Evolutionary conservation across 768 basidiomycete species (phyloP).

Genomic region (Termitomyces sp.): DNA sequence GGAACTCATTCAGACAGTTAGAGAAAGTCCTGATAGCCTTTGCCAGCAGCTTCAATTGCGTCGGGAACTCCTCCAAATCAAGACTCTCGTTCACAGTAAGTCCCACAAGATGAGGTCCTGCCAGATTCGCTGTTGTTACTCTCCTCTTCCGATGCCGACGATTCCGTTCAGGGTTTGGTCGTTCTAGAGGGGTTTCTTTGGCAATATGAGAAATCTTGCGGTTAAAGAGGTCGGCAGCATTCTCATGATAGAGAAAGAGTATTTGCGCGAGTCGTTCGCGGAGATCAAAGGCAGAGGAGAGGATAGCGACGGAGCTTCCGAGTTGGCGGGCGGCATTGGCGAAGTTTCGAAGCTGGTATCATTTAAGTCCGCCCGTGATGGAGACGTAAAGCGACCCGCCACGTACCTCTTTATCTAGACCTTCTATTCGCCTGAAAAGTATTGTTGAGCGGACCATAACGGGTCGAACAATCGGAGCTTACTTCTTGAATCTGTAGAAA

Average conservation of each 20-base stretch:
- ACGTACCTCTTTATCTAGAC: conserved; percentile 59
- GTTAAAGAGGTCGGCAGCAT: conserved; percentile 73
- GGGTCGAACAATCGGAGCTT: conserved; percentile 1
- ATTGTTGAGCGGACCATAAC: neutral
- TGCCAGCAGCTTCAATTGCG: conserved; percentile 57
- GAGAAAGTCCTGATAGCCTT: conserved; percentile 65
- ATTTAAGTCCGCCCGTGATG: neutral
- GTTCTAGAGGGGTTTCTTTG: conserved; percentile 28
- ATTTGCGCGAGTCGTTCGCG: conserved; percentile 66
- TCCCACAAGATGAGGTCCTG: conserved; percentile 43
- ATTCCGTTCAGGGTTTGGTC: conserved; percentile 21
- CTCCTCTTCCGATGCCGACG: conserved; percentile 23
- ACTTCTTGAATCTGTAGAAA: conserved; percentile 63
- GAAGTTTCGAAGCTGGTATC: conserved; percentile 60
- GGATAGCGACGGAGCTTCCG: conserved; percentile 71
- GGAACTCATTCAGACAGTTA: conserved; percentile 71
- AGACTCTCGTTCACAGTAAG: conserved; percentile 52
- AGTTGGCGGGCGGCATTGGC: conserved; percentile 73
- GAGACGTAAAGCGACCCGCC: neutral
- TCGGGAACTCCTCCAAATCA: conserved; percentile 62
- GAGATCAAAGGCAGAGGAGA: conserved; percentile 68
- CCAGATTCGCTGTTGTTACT: conserved; percentile 26
- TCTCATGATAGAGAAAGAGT: conserved; percentile 67
- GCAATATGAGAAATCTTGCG: conserved; percentile 47
- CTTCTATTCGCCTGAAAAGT: conserved; percentile 44